Conservation (phyloP, 1,284 basidiomycete species). For the Pyrrhoderma lamaoense region DNA sequence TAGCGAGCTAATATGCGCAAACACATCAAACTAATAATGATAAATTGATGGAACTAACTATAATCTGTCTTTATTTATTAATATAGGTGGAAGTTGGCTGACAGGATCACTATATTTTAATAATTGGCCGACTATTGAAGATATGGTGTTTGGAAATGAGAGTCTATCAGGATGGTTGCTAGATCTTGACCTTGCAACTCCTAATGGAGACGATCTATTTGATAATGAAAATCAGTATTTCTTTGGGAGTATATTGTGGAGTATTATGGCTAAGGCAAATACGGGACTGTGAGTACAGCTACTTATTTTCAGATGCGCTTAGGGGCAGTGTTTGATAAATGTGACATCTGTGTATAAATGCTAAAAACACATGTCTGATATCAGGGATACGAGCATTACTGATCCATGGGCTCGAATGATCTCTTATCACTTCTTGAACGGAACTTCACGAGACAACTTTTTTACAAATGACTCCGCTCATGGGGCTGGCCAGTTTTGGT, state of each 20-base stretch:
- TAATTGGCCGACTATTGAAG: slow-evolving; percentile 44
- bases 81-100: slow-evolving; percentile 58
- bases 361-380: not conserved
- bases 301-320: not conserved
- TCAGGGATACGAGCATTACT: slow-evolving; percentile 53
- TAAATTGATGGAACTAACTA: not conserved
- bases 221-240: slow-evolving; percentile 46
- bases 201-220: slow-evolving; percentile 40
- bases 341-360: not conserved
- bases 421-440: slow-evolving; percentile 61
- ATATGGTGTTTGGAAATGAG: slow-evolving; percentile 50
- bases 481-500: slow-evolving; percentile 62
- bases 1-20: no score
- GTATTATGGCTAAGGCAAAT: slow-evolving; percentile 48
- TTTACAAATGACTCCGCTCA: slow-evolving; percentile 53
- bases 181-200: slow-evolving; percentile 47
- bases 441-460: slow-evolving; percentile 49
- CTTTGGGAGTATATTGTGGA: slow-evolving; percentile 52
- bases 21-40: no score
- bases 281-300: slow-evolving; percentile 43
- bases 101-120: slow-evolving; percentile 51
- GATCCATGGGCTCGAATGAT: slow-evolving; percentile 59
- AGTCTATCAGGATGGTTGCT: slow-evolving; percentile 49
- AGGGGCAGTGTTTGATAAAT: not conserved
- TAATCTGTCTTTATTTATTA: not conserved